Evolutionary conservation across 2,329 filamentous ascomycete genomes (phyloP).

Genomic region (Xylariaceae sp.): DNA sequence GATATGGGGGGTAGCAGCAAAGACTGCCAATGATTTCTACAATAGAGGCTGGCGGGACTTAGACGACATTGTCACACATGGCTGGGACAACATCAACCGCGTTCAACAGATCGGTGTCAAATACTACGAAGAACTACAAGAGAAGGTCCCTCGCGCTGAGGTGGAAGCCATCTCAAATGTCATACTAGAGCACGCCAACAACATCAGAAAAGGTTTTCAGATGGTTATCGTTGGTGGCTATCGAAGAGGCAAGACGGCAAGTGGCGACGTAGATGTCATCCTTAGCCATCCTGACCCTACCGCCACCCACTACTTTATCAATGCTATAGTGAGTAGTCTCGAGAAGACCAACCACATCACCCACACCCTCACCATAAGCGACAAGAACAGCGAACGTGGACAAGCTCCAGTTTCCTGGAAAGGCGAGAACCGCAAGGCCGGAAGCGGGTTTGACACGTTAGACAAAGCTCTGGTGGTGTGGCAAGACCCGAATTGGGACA

Average conservation of each 20-base stretch:
- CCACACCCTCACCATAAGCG: slow-evolving; percentile 77
- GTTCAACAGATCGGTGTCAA: slow-evolving; percentile 95
- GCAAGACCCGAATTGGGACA: slow-evolving; percentile 69
- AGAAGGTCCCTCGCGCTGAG: slow-evolving; percentile 74
- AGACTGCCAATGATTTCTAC: slow-evolving; percentile 83
- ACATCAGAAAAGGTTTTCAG: slow-evolving; percentile 61
- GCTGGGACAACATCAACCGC: slow-evolving; percentile 76
- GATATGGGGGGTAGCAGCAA: slow-evolving; percentile 91
- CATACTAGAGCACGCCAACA: slow-evolving; percentile 71
- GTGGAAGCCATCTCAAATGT: slow-evolving; percentile 71
- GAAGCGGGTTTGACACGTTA: slow-evolving; percentile 78
- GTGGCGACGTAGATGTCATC: slow-evolving; percentile 86
- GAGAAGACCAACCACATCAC: slow-evolving; percentile 77
- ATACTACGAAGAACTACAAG: slow-evolving; percentile 84
- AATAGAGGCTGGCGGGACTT: slow-evolving; percentile 80
- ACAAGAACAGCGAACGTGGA: slow-evolving; percentile 73
- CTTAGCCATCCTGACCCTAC: slow-evolving; percentile 77
- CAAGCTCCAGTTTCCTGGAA: slow-evolving; percentile 67
- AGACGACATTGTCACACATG: slow-evolving; percentile 84
- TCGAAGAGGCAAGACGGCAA: slow-evolving; percentile 74
- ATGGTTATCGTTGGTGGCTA: slow-evolving; percentile 79
- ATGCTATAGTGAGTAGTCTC: slow-evolving; percentile 72
- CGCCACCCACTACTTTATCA: slow-evolving; percentile 73
- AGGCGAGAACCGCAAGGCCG: slow-evolving; percentile 50
- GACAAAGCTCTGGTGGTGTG: slow-evolving; percentile 94